These are phyloP conservation scores for Lumnitzera littorea DNA, from an alignment of 345 rosid genomes.

Conservation along the genomic window DNA sequence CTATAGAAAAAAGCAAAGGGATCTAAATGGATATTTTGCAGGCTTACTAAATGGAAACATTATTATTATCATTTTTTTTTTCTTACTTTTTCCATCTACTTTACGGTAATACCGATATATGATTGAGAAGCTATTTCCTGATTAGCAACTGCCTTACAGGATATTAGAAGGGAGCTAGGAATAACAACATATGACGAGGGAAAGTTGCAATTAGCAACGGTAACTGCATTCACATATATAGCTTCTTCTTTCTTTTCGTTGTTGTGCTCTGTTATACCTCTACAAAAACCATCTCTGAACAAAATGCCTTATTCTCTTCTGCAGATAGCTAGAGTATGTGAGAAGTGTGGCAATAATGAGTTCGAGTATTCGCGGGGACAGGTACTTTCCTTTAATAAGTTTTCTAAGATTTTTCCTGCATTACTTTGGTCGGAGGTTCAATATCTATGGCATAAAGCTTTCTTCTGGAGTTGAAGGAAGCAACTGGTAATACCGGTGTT, in stretches of 20 bases:
- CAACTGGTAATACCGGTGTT: too few species aligned
- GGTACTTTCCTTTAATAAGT: conserved; percentile 11
- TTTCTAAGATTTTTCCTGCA: background rate
- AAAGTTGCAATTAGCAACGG: conserved; percentile 17
- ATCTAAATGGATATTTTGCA: too few species aligned
- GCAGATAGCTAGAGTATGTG: conserved; percentile 28
- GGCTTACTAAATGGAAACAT: too few species aligned
- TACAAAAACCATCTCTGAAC: too few species aligned
- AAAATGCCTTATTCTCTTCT: background rate
- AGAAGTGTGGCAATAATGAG: conserved; percentile 30
- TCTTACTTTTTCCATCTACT: background rate
- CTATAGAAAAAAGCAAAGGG: too few species aligned
- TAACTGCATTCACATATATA: background rate
- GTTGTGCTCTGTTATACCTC: too few species aligned
- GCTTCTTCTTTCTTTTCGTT: too few species aligned
- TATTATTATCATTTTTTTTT: too few species aligned
- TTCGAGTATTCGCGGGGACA: conserved; percentile 32
- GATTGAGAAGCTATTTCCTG: background rate
- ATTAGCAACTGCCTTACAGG: conserved; percentile 14
- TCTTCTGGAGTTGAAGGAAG: too few species aligned
- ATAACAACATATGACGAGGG: conserved; percentile 25
- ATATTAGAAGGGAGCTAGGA: conserved; percentile 37
- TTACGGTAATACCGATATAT: background rate
- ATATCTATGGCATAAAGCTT: too few species aligned
- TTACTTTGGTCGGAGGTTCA: background rate